Base-by-base conservation (phyloP, 163 green algal genomes). In the Scenedesmus sp. region DNA sequence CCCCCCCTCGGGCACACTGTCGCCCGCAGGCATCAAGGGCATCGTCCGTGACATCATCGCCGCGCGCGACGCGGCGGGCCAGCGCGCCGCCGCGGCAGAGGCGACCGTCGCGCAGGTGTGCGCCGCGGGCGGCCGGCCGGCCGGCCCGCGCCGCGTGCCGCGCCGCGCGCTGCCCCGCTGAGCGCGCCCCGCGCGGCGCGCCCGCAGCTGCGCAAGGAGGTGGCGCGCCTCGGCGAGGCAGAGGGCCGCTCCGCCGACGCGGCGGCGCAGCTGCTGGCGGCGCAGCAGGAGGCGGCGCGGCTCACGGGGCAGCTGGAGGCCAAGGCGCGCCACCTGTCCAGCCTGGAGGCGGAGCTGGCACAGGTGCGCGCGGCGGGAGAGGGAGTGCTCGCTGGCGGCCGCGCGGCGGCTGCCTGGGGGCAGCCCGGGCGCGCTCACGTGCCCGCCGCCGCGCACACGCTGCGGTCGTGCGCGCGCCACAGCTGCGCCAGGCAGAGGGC, bases 201-300 rank as follows among this genome's bases (percentile, higher is more conserved):
- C 14, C 14, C 39, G 60, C 36, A 80, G 70, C 60, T 76, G 29
- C 74, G 74, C 5, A 64, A 45, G n/a, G 75, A 76, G 33, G 26
- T 67, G 47, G 24, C 28, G 13, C 39, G 60, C 26, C 20, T 58
- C 6, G 22, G 17, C 17, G 53, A 60, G 44, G 69, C 42, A n/a
- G 31, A 70, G 11, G 2, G 3, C 17, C 58, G 79, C 14, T 69
- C 86, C 5, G 85, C 84, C 6, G 83, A 89, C 22, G 66, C 64
- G 18, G 66, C 83, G 39, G 85, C 84, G 3, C 89, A 95, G 71
- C 63, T 89, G 15, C 80, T 90, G 53, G 88, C 85, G 14, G 81
- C 82, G 7, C 86, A 91, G 42, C 51, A 66, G 51, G 78, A 77
- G 69, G 60, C 47, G 42, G 69, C 73, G 0, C 45, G 58, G 18